A percentile compares a stretch with the other conserved stretches of the same genome.
phyloP scores from a whole-genome alignment of 768 basidiomycete species.

The Cystofilobasidium macerans region DNA sequence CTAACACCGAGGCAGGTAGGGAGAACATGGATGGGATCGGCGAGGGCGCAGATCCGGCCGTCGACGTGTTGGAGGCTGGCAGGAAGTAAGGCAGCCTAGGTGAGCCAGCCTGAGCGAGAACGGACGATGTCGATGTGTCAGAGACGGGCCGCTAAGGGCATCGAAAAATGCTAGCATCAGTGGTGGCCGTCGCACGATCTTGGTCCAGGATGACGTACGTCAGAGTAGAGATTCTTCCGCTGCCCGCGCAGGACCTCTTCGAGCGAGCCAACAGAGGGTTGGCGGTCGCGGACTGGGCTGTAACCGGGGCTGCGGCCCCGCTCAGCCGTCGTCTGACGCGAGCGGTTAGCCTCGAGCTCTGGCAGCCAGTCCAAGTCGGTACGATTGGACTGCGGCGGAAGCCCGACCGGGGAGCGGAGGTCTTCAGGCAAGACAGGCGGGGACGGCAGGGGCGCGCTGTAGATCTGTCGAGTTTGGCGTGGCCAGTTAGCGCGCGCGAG shows the following conservation, averaged over 20 bases:
- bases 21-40: background rate
- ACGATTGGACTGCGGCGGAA: background rate
- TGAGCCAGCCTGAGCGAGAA: background rate
- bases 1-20: background rate
- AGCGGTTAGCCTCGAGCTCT: background rate
- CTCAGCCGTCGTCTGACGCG: background rate
- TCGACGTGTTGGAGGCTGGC: background rate
- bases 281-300: background rate
- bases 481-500: background rate
- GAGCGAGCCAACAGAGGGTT: background rate
- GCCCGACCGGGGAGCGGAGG: background rate
- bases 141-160: background rate
- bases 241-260: background rate
- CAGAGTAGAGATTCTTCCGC: background rate
- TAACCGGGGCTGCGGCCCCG: background rate
- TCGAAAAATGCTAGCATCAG: background rate
- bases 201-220: background rate
- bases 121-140: background rate
- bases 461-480: background rate
- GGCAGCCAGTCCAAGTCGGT: background rate
- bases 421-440: background rate
- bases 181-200: background rate
- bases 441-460: background rate
- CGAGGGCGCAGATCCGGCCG: background rate
- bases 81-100: background rate